Conservation (phyloP, 345 rosid genomes). For the Laguncularia racemosa region DNA sequence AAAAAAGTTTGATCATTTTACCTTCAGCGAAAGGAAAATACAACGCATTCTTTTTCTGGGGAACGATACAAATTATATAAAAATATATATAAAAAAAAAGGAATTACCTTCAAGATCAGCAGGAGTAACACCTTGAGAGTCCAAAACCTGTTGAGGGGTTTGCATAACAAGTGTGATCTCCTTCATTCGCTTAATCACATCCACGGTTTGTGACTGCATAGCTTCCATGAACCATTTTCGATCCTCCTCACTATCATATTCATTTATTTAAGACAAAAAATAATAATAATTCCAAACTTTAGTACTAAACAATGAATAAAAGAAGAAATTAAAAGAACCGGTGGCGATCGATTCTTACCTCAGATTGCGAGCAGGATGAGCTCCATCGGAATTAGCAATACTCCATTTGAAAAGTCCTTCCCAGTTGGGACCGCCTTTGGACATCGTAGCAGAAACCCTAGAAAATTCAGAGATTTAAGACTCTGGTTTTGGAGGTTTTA, state of each 20-base stretch:
- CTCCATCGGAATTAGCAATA: conserved; percentile 77
- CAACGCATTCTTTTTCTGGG: neutral
- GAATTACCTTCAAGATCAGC: conserved; percentile 64
- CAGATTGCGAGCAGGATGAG: conserved; percentile 40
- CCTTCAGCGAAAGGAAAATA: neutral
- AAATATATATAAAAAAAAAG: too few relatives aligned
- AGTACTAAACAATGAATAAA: neutral
- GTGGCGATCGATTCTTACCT: conserved; percentile 29
- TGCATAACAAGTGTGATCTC: conserved; percentile 79
- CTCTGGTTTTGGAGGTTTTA: too few relatives aligned
- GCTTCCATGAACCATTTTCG: conserved; percentile 93
- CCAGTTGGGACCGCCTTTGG: conserved; percentile 81
- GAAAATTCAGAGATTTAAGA: neutral
- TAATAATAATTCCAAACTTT: neutral
- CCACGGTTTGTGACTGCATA: conserved; percentile 71
- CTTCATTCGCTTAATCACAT: conserved; percentile 78
- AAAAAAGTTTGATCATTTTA: neutral
- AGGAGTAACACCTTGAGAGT: conserved; percentile 66
- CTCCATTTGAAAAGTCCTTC: conserved; percentile 95
- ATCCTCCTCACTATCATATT: conserved; percentile 63
- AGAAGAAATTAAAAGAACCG: neutral
- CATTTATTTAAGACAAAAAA: neutral
- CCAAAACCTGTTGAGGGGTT: conserved; percentile 57
- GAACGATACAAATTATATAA: too few relatives aligned
- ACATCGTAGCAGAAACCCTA: conserved; percentile 33